phyloP scores from a whole-genome alignment of 805 yeast genomes.

The Suhomyces xylopsoci region DNA sequence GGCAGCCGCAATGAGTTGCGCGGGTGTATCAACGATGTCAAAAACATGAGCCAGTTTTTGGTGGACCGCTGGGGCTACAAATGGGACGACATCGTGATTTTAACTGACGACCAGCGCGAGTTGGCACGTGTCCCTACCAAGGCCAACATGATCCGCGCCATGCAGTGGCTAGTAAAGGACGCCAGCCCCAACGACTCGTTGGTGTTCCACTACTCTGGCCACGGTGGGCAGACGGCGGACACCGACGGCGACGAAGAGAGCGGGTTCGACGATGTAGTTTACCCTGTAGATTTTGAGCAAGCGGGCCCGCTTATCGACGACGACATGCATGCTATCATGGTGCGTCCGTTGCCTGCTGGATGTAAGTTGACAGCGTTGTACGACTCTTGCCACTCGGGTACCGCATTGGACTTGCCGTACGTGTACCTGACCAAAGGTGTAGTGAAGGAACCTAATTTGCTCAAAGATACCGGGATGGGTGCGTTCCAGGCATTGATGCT shows the following conservation, averaged over 20 bases:
- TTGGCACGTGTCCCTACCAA: constrained; percentile 30
- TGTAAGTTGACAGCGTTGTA: constrained; percentile 37
- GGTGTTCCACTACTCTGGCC: constrained; percentile 40
- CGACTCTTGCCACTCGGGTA: constrained; percentile 41
- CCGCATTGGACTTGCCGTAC: constrained; percentile 39
- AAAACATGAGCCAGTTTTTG: constrained; percentile 34
- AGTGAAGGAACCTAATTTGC: constrained; percentile 36
- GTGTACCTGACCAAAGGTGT: constrained; percentile 41
- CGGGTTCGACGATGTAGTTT: constrained; percentile 36
- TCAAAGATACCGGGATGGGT: constrained; percentile 36
- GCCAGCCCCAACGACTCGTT: constrained; percentile 39
- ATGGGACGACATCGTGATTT: constrained; percentile 37
- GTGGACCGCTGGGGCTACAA: constrained; percentile 27
- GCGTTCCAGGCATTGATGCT: constrained; percentile 30
- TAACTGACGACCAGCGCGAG: constrained; percentile 36
- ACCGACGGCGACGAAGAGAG: constrained; percentile 37
- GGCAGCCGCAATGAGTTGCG: constrained; percentile 29
- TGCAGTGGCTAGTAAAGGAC: constrained; percentile 38
- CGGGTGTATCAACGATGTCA: constrained; percentile 40
- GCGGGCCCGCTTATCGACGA: constrained; percentile 36
- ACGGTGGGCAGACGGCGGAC: constrained; percentile 37
- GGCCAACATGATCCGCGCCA: constrained; percentile 35
- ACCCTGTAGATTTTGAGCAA: constrained; percentile 35
- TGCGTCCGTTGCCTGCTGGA: constrained; percentile 33
- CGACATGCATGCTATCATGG: constrained; percentile 40